Conservation (phyloP, 768 basidiomycete genomes). For the Suillus brevipes region DNA sequence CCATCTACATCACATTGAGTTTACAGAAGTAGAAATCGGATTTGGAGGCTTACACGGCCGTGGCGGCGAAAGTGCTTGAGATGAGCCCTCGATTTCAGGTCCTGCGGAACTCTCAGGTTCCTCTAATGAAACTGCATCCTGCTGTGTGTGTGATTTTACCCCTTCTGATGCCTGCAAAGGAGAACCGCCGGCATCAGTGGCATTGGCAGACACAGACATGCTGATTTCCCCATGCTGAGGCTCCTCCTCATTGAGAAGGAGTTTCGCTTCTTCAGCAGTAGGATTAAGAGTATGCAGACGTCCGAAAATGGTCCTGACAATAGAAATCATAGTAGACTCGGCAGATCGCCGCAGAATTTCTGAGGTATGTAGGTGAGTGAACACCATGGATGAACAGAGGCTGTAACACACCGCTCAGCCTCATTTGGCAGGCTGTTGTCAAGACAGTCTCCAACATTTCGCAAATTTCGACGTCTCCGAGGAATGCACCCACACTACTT, state of each 20-base stretch:
- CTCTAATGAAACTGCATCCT: conserved; percentile 17
- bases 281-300: conserved; percentile 71
- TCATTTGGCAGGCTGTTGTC: conserved; percentile 95
- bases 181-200: conserved; percentile 24
- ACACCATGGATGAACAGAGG: conserved; percentile 9
- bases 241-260: conserved; percentile 51
- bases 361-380: conserved; percentile 34
- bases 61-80: conserved; percentile 14
- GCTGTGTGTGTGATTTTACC: conserved; percentile 11
- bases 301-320: conserved; percentile 80
- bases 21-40: background rate
- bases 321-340: conserved; percentile 84
- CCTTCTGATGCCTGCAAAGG: conserved; percentile 9
- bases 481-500: conserved; percentile 56
- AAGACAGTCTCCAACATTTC: conserved; percentile 98
- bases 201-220: conserved; percentile 54
- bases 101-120: conserved; percentile 5
- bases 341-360: conserved; percentile 87
- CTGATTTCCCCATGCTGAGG: conserved; percentile 55
- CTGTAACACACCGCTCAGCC: conserved; percentile 77
- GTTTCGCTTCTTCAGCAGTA: conserved; percentile 63
- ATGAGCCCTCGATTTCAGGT: conserved; percentile 34
- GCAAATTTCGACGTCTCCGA: conserved; percentile 94
- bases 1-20: conserved; percentile 54
- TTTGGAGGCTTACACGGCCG: conserved; percentile 23